A percentile compares a stretch with the other conserved stretches of the same genome.
Conservation (phyloP, 2,329 filamentous ascomycete species). For the Penicillium sp. region DNA sequence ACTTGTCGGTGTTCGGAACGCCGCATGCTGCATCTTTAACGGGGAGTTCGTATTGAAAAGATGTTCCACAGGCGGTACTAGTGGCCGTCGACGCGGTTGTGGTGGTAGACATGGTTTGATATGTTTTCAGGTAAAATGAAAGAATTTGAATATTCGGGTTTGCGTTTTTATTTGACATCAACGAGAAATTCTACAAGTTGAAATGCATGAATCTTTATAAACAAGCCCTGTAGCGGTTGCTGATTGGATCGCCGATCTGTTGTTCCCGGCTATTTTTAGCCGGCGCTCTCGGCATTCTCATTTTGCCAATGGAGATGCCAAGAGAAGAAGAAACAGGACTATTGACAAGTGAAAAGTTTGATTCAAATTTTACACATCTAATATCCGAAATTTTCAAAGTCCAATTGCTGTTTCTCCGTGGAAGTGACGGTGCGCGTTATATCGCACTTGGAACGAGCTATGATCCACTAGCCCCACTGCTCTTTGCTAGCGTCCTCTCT, state of each 20-base stretch:
- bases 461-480: too few species aligned
- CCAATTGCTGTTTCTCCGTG: background rate
- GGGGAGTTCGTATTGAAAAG: slow-evolving; percentile 27
- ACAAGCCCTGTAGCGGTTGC: background rate
- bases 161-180: background rate
- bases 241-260: background rate
- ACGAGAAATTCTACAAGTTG: background rate
- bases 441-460: too few species aligned
- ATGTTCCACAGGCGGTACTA: slow-evolving; percentile 15
- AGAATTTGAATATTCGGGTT: background rate
- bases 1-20: slow-evolving; percentile 23
- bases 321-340: background rate
- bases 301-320: background rate
- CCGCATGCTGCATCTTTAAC: slow-evolving; percentile 28
- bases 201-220: background rate
- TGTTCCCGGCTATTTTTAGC: slow-evolving; percentile 1
- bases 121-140: background rate
- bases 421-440: background rate
- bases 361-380: background rate
- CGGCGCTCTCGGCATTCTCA: background rate
- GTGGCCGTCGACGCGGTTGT: slow-evolving; percentile 10
- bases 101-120: slow-evolving; percentile 2
- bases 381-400: background rate
- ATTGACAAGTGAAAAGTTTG: background rate
- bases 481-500: too few species aligned